Evolutionary conservation across 495 filamentous ascomycete genomes (phyloP), one percentile per base, ranked within the genome.

Genomic region (Neurospora sp.): DNA sequence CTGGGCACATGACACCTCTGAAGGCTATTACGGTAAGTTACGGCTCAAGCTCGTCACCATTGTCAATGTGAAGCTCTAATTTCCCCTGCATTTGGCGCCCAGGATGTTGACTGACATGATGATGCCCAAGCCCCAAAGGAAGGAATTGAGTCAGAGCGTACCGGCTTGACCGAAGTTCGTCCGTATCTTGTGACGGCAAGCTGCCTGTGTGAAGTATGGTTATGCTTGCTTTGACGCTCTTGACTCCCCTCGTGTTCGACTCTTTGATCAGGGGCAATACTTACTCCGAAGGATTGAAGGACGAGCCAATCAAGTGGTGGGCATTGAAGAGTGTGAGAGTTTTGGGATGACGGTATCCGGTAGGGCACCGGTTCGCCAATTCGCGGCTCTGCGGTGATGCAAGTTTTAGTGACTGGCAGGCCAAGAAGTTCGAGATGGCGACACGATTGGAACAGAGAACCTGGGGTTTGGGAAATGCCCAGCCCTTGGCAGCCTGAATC

Each of bases 401-500:
- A 35, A 35, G 35, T 35, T 35, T 35, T 35, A 35, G 35, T 35
- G 35, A 35, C 35, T 35, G 35, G 35, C 54, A 62, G 23, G 23
- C 48, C 48, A 59, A 59, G 48, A 59, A 31, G 23, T 23, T 59
- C 23, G 48, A 31, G 23, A 59, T 59, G 48, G 48, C 12, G 5
- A 59, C 48, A 59, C 23, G 23, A 27, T 59, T 62, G 39, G 59
- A 35, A 69, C 18, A 35, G 37, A 70, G 5, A 74, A 74, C 72
- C 72, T 72, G 72, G 75, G 75, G 75, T 66, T 37, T 70, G 71
- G 74, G 40, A 74, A 74, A 44, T 74, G 76, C 78, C 78, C 73
- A 80, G 76, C 23, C 20, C 79, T 81, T 81, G 79, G 79, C 79
- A 76, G 75, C 76, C 76, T 75, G 72, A 18, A 73, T 75, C 77